These are phyloP conservation scores for Colletotrichum sp. DNA, from an alignment of 2,329 filamentous ascomycete genomes.

Conservation along the genomic window DNA sequence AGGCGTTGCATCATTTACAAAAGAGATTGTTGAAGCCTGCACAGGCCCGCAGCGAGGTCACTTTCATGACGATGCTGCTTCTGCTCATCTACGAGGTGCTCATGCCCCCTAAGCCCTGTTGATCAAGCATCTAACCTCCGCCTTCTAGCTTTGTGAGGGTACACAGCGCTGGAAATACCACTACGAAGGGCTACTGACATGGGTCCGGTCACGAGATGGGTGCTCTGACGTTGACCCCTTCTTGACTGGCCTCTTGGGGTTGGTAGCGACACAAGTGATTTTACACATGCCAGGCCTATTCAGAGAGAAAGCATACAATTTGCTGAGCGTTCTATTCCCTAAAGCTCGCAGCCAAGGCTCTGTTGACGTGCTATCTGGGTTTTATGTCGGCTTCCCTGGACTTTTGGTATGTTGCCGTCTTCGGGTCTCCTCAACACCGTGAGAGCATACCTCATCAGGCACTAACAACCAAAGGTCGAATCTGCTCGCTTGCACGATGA, in stretches of 20 bases:
- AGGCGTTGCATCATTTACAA: neutral
- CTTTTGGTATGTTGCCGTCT: neutral
- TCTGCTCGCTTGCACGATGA: neutral
- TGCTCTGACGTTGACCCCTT: neutral
- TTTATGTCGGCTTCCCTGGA: neutral
- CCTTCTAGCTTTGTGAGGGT: neutral
- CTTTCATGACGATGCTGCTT: neutral
- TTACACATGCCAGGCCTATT: neutral
- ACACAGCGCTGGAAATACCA: neutral
- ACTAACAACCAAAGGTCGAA: neutral
- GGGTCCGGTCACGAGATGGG: neutral
- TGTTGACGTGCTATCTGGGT: neutral
- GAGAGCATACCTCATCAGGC: neutral
- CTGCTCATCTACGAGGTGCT: neutral
- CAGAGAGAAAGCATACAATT: neutral
- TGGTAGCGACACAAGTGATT: neutral
- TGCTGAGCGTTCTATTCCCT: neutral
- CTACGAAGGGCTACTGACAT: neutral
- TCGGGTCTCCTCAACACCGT: neutral
- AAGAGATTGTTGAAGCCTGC: neutral
- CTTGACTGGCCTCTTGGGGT: neutral
- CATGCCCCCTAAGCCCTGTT: fast-evolving
- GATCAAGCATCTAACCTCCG: neutral
- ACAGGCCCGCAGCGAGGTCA: neutral
- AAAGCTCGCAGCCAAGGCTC: neutral